These are phyloP conservation scores for Suhomyces maxii DNA, from an alignment of 1,139 yeast species.

Conservation along the genomic window DNA sequence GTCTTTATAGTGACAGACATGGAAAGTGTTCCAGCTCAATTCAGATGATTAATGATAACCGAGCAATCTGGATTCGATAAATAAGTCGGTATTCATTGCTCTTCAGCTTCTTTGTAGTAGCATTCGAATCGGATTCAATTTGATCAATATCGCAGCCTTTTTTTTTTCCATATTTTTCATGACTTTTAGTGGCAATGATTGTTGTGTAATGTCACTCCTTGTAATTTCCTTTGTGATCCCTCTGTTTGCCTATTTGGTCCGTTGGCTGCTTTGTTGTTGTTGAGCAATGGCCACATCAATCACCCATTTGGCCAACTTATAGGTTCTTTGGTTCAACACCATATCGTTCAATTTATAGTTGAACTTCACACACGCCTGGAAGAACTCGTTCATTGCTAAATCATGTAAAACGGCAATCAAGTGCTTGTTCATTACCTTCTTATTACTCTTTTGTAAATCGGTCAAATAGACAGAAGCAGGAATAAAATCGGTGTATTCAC, in stretches of 20 bases:
- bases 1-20: background rate
- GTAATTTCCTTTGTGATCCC: too few relatives aligned
- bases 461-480: conserved; percentile 51
- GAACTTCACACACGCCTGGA: conserved; percentile 61
- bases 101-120: too few relatives aligned
- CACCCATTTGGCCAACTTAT: conserved; percentile 70
- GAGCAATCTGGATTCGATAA: background rate
- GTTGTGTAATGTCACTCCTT: too few relatives aligned
- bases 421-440: conserved; percentile 29
- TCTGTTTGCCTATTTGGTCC: conserved; percentile 5
- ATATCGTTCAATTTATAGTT: conserved; percentile 64
- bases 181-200: too few relatives aligned
- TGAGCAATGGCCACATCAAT: conserved; percentile 64
- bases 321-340: conserved; percentile 59
- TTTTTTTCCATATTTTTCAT: too few relatives aligned
- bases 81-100: background rate
- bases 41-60: background rate
- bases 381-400: conserved; percentile 60
- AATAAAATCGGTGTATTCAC: conserved; percentile 37
- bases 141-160: too few relatives aligned
- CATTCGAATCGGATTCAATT: too few relatives aligned
- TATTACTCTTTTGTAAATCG: conserved; percentile 23
- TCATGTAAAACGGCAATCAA: conserved; percentile 59
- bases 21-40: background rate
- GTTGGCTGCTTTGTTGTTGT: conserved; percentile 26